Conservation (phyloP, 805 yeast genomes). For the Candida multigemmis region DNA sequence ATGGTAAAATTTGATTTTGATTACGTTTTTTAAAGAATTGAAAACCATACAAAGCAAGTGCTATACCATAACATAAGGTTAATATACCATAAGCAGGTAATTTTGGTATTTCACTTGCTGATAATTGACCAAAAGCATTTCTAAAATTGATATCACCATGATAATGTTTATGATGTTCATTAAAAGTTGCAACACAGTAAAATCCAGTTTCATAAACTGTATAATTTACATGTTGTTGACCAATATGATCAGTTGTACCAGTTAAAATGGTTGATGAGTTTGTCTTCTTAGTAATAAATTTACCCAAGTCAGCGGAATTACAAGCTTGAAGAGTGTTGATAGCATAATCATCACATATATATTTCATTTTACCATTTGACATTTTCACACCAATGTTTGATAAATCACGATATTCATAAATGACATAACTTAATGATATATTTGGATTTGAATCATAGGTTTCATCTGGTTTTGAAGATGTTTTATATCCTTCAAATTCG, state of each 20-base stretch:
- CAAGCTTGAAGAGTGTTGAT: constrained; percentile 46
- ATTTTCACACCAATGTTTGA: constrained; percentile 51
- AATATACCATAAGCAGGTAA: constrained; percentile 81
- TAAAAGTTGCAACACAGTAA: constrained; percentile 78
- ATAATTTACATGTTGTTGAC: constrained; percentile 55
- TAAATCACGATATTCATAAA: constrained; percentile 80
- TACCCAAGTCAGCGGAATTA: constrained; percentile 42
- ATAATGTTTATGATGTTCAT: constrained; percentile 39
- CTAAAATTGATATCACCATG: constrained; percentile 71
- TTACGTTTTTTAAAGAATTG: constrained; percentile 74
- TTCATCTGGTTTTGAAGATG: constrained; percentile 12
- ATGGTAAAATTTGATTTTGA: constrained; percentile 70
- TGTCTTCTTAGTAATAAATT: constrained; percentile 48
- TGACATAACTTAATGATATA: constrained; percentile 51
- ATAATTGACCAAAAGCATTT: constrained; percentile 83
- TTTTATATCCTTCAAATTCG: constrained; percentile 18
- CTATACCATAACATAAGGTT: constrained; percentile 75
- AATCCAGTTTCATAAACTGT: constrained; percentile 72
- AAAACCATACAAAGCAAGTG: constrained; percentile 75
- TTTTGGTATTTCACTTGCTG: constrained; percentile 88
- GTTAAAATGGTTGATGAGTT: constrained; percentile 48
- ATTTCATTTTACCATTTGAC: constrained; percentile 33
- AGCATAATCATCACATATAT: constrained; percentile 69
- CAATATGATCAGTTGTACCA: constrained; percentile 44
- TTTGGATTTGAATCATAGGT: too few species aligned